Evolutionary conservation across 441 rosid species (phyloP).

Genomic region (Euphorbia schlechtendalii): DNA sequence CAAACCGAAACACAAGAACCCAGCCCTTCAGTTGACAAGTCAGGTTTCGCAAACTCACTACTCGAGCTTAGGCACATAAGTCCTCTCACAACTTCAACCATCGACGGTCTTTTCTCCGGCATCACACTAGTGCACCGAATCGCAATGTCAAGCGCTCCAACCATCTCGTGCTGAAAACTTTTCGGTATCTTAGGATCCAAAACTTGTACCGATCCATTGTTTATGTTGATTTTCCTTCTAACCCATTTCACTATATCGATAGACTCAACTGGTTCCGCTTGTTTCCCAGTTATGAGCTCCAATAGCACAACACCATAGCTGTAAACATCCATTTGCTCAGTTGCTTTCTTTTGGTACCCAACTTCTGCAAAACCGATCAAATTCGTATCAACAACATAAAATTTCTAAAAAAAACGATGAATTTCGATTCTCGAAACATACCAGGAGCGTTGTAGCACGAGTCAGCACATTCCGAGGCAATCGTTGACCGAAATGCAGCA

Average conservation of each 20-base stretch:
- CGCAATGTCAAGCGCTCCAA: slow-evolving; percentile 64
- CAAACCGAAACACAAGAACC: slow-evolving; percentile 34
- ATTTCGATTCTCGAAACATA: slow-evolving; percentile 5
- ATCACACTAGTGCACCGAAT: slow-evolving; percentile 61
- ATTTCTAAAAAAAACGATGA: not conserved
- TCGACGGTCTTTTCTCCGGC: slow-evolving; percentile 74
- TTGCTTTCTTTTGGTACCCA: slow-evolving; percentile 67
- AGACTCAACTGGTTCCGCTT: slow-evolving; percentile 45
- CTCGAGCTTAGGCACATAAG: slow-evolving; percentile 44
- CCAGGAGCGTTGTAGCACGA: slow-evolving; percentile 85
- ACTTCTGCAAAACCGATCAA: slow-evolving; percentile 43
- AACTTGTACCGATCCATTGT: slow-evolving; percentile 57
- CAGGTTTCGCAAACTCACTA: slow-evolving; percentile 20
- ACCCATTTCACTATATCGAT: slow-evolving; percentile 81
- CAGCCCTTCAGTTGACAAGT: slow-evolving; percentile 27
- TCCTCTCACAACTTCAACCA: slow-evolving; percentile 56
- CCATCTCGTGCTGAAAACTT: slow-evolving; percentile 54
- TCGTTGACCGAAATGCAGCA: slow-evolving; percentile 54
- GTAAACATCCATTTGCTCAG: slow-evolving; percentile 79
- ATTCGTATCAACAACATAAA: not conserved
- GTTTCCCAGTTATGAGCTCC: slow-evolving; percentile 73
- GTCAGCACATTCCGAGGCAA: slow-evolving; percentile 42
- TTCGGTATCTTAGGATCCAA: slow-evolving; percentile 59
- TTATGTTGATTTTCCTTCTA: slow-evolving; percentile 77
- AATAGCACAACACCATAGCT: slow-evolving; percentile 76